Conservation (phyloP, 305 asterid species). For the Euphrasia arctica region DNA sequence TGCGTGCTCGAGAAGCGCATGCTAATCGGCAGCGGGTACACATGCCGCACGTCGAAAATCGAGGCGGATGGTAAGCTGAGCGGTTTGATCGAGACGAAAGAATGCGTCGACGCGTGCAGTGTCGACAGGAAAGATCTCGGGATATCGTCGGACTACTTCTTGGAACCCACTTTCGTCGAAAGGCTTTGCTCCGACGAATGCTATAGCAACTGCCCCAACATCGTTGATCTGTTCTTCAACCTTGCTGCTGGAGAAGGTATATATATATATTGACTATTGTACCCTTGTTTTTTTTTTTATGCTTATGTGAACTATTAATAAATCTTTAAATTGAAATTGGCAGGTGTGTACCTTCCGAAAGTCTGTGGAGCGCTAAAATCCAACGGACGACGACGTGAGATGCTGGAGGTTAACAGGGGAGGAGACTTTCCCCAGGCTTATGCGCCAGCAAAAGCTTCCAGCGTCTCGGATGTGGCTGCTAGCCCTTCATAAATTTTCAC, state of each 20-base stretch:
- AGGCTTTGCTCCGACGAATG: conserved; percentile 65
- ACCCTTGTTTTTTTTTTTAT: too few species aligned
- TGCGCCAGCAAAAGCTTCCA: too few species aligned
- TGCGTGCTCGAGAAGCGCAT: conserved; percentile 65
- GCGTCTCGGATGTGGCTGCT: too few species aligned
- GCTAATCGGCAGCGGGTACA: conserved; percentile 28
- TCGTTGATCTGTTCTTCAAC: conserved; percentile 72
- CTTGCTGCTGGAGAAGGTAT: conserved; percentile 91
- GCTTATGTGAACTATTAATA: neutral
- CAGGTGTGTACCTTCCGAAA: conserved; percentile 82
- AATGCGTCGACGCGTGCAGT: conserved; percentile 58
- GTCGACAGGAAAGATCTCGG: conserved; percentile 59
- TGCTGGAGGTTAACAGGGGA: conserved; percentile 55
- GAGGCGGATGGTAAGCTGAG: conserved; percentile 43
- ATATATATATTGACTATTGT: neutral
- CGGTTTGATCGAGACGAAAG: conserved; percentile 54
- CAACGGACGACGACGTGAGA: conserved; percentile 40
- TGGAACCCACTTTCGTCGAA: conserved; percentile 48
- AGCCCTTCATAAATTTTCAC: too few species aligned
- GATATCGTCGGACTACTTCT: conserved; percentile 69
- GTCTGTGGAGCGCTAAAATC: conserved; percentile 46
- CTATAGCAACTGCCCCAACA: conserved; percentile 56
- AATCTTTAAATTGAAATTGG: neutral
- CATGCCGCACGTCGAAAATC: conserved; percentile 56
- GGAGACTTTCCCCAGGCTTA: too few species aligned